Conservation (phyloP, 108 stramenopile species). For the Conticribra guillardii region DNA sequence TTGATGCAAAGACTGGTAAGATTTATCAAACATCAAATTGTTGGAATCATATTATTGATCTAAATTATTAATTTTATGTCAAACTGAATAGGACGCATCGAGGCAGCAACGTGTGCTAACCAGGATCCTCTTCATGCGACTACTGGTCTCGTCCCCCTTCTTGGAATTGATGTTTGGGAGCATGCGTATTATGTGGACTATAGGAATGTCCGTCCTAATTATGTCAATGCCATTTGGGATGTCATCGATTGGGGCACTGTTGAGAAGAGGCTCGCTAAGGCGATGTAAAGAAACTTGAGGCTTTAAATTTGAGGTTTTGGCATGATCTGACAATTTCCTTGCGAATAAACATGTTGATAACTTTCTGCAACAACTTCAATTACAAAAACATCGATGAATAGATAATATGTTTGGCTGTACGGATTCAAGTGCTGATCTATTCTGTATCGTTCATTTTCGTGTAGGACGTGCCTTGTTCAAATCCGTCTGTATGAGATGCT, state of each 20-base stretch:
- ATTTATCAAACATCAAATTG: neutral
- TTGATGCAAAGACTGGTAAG: constrained; percentile 74
- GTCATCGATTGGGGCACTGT: constrained; percentile 88
- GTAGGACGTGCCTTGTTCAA: too few relatives aligned
- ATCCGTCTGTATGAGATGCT: too few relatives aligned
- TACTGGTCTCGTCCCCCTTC: constrained; percentile 95
- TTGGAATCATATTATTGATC: neutral
- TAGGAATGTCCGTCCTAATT: constrained; percentile 97
- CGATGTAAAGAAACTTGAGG: constrained; percentile 33
- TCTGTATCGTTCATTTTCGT: too few relatives aligned
- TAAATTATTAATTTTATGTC: neutral
- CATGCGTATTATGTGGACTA: constrained; percentile 94
- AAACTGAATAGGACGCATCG: constrained; percentile 55
- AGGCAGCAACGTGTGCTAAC: constrained; percentile 89
- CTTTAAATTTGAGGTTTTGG: too few relatives aligned
- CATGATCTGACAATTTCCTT: too few relatives aligned
- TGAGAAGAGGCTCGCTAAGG: constrained; percentile 75
- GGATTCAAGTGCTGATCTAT: too few relatives aligned
- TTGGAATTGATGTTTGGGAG: constrained; percentile 99
- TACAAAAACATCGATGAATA: too few relatives aligned
- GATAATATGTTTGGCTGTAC: too few relatives aligned
- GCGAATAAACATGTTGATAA: too few relatives aligned
- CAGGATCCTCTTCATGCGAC: constrained; percentile 98
- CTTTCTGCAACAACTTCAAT: too few relatives aligned
- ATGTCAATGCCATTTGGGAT: constrained; percentile 95